These are phyloP conservation scores for Thermoascus crustaceus DNA, from an alignment of 2,329 filamentous ascomycete species.

Conservation along the genomic window DNA sequence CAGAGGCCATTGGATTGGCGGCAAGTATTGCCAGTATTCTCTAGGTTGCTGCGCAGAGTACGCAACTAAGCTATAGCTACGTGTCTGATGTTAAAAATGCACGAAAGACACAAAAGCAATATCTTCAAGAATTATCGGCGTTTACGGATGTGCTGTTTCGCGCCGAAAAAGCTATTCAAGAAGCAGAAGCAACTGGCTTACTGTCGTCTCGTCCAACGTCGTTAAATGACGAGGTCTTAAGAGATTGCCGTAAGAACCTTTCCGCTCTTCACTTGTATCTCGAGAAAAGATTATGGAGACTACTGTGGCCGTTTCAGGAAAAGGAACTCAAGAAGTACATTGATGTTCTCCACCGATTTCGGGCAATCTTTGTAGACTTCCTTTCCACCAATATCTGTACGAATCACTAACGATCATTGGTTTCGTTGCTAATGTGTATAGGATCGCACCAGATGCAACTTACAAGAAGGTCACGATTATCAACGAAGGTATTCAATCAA, in stretches of 20 bases:
- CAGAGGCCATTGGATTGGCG: no score
- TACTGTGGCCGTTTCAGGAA: conserved; percentile 3
- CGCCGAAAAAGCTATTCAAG: conserved; percentile 2
- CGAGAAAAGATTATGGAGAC: conserved; percentile 2
- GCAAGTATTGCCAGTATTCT: no score
- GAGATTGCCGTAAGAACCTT: conserved; percentile 3
- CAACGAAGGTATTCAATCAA: no score
- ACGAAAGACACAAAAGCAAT: conserved; percentile 4
- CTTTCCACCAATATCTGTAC: conserved; percentile 4
- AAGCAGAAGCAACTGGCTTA: conserved; percentile 2
- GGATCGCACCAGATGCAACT: no score
- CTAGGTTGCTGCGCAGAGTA: no score
- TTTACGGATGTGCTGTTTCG: conserved; percentile 3
- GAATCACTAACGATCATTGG: no score
- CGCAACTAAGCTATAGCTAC: no score
- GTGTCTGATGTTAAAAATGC: conserved; percentile 4
- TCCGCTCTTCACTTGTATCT: conserved; percentile 2
- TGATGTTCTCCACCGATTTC: conserved; percentile 4
- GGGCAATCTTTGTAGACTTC: conserved; percentile 3
- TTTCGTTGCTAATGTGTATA: no score
- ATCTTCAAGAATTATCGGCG: conserved; percentile 4
- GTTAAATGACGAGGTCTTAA: conserved; percentile 3
- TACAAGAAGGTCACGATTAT: no score
- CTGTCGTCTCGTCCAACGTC: background rate
- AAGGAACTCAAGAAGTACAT: conserved; percentile 2